These are phyloP conservation scores for Colletotrichum trifolii DNA, from an alignment of 2,329 filamentous ascomycete species.

Conservation along the genomic window DNA sequence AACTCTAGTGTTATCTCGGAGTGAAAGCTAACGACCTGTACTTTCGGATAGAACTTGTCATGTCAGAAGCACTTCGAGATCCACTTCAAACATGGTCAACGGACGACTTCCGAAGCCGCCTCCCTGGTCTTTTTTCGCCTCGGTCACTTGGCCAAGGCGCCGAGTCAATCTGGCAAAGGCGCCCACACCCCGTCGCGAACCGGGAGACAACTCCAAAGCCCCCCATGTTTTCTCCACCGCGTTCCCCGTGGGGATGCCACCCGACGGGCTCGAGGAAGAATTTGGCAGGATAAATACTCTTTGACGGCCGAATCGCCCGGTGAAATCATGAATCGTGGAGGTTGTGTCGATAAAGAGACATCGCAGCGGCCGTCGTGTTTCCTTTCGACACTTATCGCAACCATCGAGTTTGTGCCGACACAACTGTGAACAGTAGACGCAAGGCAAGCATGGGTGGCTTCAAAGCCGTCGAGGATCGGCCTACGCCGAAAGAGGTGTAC, in stretches of 20 bases:
- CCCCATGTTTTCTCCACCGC: conserved; percentile 32
- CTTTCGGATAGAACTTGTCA: not conserved
- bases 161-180: conserved; percentile 31
- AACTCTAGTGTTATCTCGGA: no score
- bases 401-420: not conserved
- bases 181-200: conserved; percentile 4
- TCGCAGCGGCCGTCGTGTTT: no score
- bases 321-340: not conserved
- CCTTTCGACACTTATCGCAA: not conserved
- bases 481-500: conserved; percentile 66
- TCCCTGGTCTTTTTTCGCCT: not conserved
- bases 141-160: conserved; percentile 13
- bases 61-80: not conserved
- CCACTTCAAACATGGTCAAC: conserved; percentile 25
- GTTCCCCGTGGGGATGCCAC: conserved; percentile 32
- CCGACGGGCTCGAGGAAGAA: conserved; percentile 20
- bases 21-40: not conserved
- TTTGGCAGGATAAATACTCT: conserved; percentile 34
- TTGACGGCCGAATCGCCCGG: conserved; percentile 15
- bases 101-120: conserved; percentile 32
- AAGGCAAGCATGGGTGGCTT: conserved; percentile 48
- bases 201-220: conserved; percentile 19
- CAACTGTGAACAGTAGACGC: not conserved
- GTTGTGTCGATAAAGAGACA: not conserved
- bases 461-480: conserved; percentile 63